phyloP scores from a whole-genome alignment of 306 rosid genomes.

The Malus sylvestris region DNA sequence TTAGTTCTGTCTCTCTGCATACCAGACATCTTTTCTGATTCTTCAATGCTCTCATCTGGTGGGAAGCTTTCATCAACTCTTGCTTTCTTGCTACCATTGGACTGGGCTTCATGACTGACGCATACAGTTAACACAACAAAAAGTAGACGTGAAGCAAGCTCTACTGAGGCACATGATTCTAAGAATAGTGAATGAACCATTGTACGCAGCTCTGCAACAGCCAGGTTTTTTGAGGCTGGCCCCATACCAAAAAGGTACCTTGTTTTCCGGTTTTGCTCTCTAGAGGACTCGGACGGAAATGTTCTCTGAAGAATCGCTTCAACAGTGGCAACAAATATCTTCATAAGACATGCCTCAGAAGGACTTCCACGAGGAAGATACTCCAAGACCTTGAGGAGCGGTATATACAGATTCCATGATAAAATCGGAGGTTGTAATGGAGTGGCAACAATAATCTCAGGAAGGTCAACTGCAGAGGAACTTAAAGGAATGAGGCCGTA shows the following conservation, averaged over 20 bases:
- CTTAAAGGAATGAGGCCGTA: conserved; percentile 93
- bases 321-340: conserved; percentile 93
- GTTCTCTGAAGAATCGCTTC: conserved; percentile 95
- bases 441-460: conserved; percentile 85
- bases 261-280: conserved; percentile 69
- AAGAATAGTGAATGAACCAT: conserved; percentile 97
- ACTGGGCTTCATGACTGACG: conserved; percentile 92
- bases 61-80: conserved; percentile 53
- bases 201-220: conserved; percentile 93
- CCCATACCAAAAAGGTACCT: conserved; percentile 63
- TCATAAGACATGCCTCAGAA: conserved; percentile 96
- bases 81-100: conserved; percentile 62
- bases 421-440: conserved; percentile 86
- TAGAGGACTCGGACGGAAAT: conserved; percentile 60
- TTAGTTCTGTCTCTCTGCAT: conserved; percentile 43
- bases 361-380: conserved; percentile 99
- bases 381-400: conserved; percentile 88
- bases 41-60: conserved; percentile 45
- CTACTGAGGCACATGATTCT: conserved; percentile 91
- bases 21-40: conserved; percentile 43
- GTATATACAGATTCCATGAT: conserved; percentile 95
- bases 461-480: conserved; percentile 95
- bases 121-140: conserved; percentile 95
- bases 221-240: conserved; percentile 86
- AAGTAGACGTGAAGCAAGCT: conserved; percentile 88